A percentile compares a stretch with the other conserved stretches of the same genome.
These are phyloP conservation scores for Flaveria linearis DNA, from an alignment of 129 eudicot species.

Conservation along the genomic window DNA sequence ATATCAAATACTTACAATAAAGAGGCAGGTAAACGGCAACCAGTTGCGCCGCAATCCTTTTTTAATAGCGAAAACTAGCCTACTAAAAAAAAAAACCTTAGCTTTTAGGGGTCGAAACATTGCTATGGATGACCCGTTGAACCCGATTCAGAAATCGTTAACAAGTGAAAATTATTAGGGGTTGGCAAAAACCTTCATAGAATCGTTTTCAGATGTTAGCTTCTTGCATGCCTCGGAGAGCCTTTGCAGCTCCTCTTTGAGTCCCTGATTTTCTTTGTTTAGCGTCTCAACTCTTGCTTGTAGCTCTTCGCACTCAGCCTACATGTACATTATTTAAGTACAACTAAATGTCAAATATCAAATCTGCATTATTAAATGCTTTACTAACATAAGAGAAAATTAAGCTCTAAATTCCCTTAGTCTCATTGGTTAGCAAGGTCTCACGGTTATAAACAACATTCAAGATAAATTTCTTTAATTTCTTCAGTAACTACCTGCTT, in stretches of 20 bases:
- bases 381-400: background rate
- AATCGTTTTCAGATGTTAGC: constrained; percentile 64
- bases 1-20: too few relatives aligned
- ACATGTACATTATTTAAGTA: constrained; percentile 2
- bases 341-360: background rate
- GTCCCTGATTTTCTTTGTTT: constrained; percentile 54
- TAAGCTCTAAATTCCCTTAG: background rate
- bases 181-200: constrained; percentile 55
- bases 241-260: constrained; percentile 67
- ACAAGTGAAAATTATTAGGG: background rate
- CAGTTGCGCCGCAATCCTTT: too few relatives aligned
- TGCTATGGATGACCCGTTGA: too few relatives aligned
- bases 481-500: constrained; percentile 55
- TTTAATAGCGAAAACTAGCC: too few relatives aligned
- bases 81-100: too few relatives aligned
- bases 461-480: background rate
- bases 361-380: background rate
- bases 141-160: background rate
- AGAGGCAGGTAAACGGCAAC: too few relatives aligned
- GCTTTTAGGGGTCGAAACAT: too few relatives aligned
- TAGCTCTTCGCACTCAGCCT: constrained; percentile 97
- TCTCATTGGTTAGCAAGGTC: background rate
- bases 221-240: constrained; percentile 79
- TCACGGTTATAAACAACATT: background rate
- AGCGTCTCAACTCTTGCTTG: constrained; percentile 73